A percentile compares a stretch with the other conserved stretches of the same genome.
Conservation (phyloP, 2,329 filamentous ascomycete genomes). For the Grosmannia clavigera region DNA sequence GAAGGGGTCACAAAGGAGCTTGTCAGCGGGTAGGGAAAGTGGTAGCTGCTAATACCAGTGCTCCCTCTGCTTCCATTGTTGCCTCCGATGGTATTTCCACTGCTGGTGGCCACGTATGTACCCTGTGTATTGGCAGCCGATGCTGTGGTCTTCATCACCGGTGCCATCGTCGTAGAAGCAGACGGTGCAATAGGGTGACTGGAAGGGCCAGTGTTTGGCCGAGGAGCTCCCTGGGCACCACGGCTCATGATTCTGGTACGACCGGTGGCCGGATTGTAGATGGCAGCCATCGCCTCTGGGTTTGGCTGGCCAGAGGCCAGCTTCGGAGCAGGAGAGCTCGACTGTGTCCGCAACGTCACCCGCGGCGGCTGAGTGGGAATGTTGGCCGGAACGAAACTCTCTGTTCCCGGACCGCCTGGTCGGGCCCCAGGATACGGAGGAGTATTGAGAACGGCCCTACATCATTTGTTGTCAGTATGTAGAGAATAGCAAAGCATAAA, state of each 20-base stretch:
- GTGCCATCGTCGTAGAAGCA: background rate
- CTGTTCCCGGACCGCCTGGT: constrained; percentile 8
- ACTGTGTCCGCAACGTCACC: background rate
- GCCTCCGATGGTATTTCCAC: background rate
- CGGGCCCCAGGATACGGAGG: constrained; percentile 10
- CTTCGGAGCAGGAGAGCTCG: background rate
- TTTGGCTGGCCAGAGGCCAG: background rate
- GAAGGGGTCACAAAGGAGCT: background rate
- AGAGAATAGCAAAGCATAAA: background rate
- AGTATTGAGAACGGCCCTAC: constrained; percentile 9
- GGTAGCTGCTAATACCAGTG: background rate
- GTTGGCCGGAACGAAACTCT: constrained; percentile 3
- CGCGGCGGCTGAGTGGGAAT: constrained; percentile 5
- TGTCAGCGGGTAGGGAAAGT: background rate
- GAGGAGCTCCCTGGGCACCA: background rate
- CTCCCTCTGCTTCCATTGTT: background rate
- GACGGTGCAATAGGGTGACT: background rate
- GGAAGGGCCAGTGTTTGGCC: background rate
- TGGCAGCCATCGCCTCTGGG: background rate
- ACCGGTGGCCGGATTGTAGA: background rate
- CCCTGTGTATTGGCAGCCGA: background rate
- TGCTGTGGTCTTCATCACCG: background rate
- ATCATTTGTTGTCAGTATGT: background rate
- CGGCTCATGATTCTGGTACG: background rate
- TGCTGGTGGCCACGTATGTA: background rate